phyloP scores from a whole-genome alignment of 192 early-diverging fungal genomes.

The Oehlia diaphana region DNA sequence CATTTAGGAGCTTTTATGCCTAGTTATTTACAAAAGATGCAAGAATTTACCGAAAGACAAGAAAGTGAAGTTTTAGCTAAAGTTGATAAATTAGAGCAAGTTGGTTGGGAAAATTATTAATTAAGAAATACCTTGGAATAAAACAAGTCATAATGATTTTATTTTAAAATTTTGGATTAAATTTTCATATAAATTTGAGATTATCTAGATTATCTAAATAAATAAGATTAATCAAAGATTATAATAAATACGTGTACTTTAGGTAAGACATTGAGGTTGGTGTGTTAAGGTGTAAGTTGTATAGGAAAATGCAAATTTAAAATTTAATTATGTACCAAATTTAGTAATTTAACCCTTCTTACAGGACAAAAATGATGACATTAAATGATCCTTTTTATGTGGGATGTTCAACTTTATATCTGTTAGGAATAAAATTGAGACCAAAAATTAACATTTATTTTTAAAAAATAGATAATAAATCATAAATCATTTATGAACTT shows the following conservation, averaged over 20 bases:
- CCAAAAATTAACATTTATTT: not conserved
- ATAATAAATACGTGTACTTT: too few species aligned
- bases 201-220: too few species aligned
- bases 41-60: slow-evolving; percentile 75
- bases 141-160: too few species aligned
- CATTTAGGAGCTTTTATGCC: slow-evolving; percentile 84
- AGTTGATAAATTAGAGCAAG: slow-evolving; percentile 73
- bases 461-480: not conserved
- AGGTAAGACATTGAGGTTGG: too few species aligned
- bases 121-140: not conserved
- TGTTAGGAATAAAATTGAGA: not conserved
- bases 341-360: not conserved
- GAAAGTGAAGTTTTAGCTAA: slow-evolving; percentile 88
- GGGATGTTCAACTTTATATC: not conserved
- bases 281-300: too few species aligned
- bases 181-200: too few species aligned
- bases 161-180: too few species aligned
- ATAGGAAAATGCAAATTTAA: too few species aligned
- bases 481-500: not conserved
- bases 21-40: slow-evolving; percentile 75
- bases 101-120: slow-evolving; percentile 83
- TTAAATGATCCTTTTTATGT: not conserved
- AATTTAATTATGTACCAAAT: too few species aligned
- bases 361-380: not conserved
- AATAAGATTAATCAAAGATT: too few species aligned